Percentiles rank a stretch among this genome's conserved stretches.
phyloP scores from a whole-genome alignment of 768 basidiomycete species.

The Crucibulum laeve region DNA sequence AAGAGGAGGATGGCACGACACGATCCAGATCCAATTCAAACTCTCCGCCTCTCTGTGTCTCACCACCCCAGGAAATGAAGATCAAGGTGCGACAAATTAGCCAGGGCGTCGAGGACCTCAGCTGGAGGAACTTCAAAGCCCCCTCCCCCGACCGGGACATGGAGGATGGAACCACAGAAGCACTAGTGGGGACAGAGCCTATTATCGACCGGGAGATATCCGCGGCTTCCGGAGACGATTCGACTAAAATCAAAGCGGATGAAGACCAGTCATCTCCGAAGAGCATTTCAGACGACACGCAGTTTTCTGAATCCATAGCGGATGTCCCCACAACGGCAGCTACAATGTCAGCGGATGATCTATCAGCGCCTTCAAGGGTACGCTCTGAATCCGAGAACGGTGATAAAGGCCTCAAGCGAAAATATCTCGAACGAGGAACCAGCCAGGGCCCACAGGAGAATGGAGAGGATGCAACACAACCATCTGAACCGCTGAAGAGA shows the following conservation, averaged over 20 bases:
- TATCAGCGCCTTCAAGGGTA: slow-evolving; percentile 8
- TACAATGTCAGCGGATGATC: neutral
- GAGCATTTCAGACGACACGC: slow-evolving; percentile 16
- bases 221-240: neutral
- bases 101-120: slow-evolving; percentile 74
- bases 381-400: slow-evolving; percentile 41
- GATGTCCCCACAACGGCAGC: slow-evolving; percentile 10
- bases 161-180: slow-evolving; percentile 6
- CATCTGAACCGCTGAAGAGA: slow-evolving; percentile 47
- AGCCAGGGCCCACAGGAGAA: slow-evolving; percentile 51
- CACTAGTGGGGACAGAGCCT: neutral
- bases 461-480: slow-evolving; percentile 18
- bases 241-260: slow-evolving; percentile 3
- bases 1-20: slow-evolving; percentile 49
- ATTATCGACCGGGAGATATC: neutral
- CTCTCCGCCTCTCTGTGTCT: slow-evolving; percentile 45
- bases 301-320: slow-evolving; percentile 13
- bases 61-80: slow-evolving; percentile 78
- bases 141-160: slow-evolving; percentile 16
- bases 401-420: slow-evolving; percentile 69
- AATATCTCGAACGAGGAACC: slow-evolving; percentile 61
- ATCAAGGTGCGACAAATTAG: slow-evolving; percentile 70
- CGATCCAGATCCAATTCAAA: slow-evolving; percentile 38
- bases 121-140: slow-evolving; percentile 53
- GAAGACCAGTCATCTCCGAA: slow-evolving; percentile 17